Percentiles rank a stretch among this genome's conserved stretches.
phyloP scores from a whole-genome alignment of 2,329 filamentous ascomycete genomes.

The Penicillium sp. region DNA sequence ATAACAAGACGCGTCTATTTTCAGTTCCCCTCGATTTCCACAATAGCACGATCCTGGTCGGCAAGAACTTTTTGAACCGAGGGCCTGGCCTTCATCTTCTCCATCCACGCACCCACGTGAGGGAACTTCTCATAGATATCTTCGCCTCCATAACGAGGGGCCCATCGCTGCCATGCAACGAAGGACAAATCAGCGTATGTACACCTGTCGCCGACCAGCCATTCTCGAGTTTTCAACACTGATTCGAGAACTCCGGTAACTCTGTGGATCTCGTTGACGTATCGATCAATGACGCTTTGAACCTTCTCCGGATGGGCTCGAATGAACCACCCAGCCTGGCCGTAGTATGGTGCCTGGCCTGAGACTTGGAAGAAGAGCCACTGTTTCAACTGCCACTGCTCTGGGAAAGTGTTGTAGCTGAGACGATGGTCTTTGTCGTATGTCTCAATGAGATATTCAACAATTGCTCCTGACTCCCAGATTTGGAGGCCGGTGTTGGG shows the following conservation, averaged over 20 bases:
- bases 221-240: slow-evolving; percentile 32
- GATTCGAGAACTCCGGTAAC: slow-evolving; percentile 43
- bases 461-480: slow-evolving; percentile 42
- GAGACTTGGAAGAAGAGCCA: slow-evolving; percentile 37
- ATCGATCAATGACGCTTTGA: slow-evolving; percentile 41
- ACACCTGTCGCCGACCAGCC: slow-evolving; percentile 42
- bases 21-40: not conserved
- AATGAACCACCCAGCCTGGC: slow-evolving; percentile 43
- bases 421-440: slow-evolving; percentile 39
- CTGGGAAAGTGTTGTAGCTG: slow-evolving; percentile 26
- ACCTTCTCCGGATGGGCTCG: slow-evolving; percentile 41
- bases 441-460: slow-evolving; percentile 40
- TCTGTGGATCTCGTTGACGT: slow-evolving; percentile 41
- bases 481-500: slow-evolving; percentile 32
- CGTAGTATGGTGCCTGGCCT: slow-evolving; percentile 48
- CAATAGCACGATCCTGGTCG: not conserved
- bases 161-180: slow-evolving; percentile 28
- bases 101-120: not conserved
- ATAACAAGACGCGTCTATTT: not conserved
- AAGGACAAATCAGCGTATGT: slow-evolving; percentile 43
- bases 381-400: slow-evolving; percentile 37
- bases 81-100: not conserved
- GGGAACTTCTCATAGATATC: not conserved
- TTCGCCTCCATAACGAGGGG: not conserved
- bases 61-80: not conserved